Base-by-base conservation (phyloP, 768 basidiomycete genomes). In the Leccinum olivaceopallidum region DNA sequence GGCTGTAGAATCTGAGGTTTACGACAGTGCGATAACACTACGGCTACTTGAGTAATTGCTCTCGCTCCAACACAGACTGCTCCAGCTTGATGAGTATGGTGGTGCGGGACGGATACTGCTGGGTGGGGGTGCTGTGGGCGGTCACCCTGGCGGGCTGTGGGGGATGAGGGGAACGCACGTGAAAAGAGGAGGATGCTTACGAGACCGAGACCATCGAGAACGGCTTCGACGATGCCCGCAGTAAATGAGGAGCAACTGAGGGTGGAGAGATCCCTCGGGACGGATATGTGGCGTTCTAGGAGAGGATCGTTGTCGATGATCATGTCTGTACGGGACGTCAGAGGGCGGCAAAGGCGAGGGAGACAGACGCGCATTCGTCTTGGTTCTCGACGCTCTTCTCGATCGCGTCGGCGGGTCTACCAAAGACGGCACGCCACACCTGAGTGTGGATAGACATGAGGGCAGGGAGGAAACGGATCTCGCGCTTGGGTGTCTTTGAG, bases 81-180 rank as follows among this genome's bases (percentile, higher is more conserved):
- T 98, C 94, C 61, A 98, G 80, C 77, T 98, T 98, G 78, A 99
- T 96, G 56, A 99, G 84, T 59, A 99, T 95, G n/a, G 95, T 96
- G 5, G 90, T 97, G 56, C 95, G 85, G 55, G 86, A 85, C 4
- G 95, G 93, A 69, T 81, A 84, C 60, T 90, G 87, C 10, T 88
- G 78, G 0, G 84, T 93, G 5, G 95, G 90, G 1, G 97, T 96
- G 59, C 88, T 89, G 72, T 98, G 97, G 0, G 96, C 95, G 0
- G 97, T 98, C 30, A 98, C 97, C 66, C 96, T 83, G 9, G 96
- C 94, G 30, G 97, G 96, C 96, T 98, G 69, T 52, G 59, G 54
- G 30, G 13, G 62, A 49, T 64, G 63, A 66, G 66, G 53, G 7
- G 63, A 47, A 32, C 14, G 59, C 30, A 48, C 14, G 30, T 9